Evolutionary conservation across 495 filamentous ascomycete genomes (phyloP), one percentile per base, ranked within the genome.

Genomic region (Mycothermus thermophilus): DNA sequence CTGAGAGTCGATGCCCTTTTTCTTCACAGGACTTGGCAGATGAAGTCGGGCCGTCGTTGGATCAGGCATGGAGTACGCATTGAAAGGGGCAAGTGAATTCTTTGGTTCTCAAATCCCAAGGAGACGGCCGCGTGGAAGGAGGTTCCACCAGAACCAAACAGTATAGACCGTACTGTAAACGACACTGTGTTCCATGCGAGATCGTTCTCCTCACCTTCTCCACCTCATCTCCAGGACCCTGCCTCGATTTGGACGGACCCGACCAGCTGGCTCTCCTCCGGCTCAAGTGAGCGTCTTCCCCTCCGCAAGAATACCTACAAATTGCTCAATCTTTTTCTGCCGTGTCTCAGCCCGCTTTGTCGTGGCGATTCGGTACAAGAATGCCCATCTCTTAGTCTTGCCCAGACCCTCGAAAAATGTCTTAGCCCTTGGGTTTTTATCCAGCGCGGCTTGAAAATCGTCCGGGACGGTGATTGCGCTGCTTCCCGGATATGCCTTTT

Each of bases 401-500:
- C 51, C 60, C 41, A 71, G 32, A 14, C 37, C 32, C 20, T 62
- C 57, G 28, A 66, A 71, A 21, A 59, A 56, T 1, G 14, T 23
- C 35, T 25, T 37, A 5, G 66, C 68, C 18, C 26, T 37, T 8
- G 44, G 45, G 20, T 52, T 50, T 8, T 14, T 27, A 0, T 27
- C 41, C 38, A 72, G 31, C 11, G 52, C 58, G 5, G 27, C 30
- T 33, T 40, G 40, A 12, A 72, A 58, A 39, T 69, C 69, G 1
- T 47, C 50, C 3, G 69, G 66, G 5, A 70, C 56, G 17, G 43
- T 41, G 8, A 68, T 64, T 8, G 37, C 54, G 9, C 54, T 59
- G 3, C 61, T 50, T 1, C 62, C 60, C 8, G 59, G 57, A 43
- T 76, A 76, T 0, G 72, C 72, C 22, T 56, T 52, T 1, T 61